phyloP scores from a whole-genome alignment of 2,329 filamentous ascomycete genomes.

The Aspergillus fumigatus region DNA sequence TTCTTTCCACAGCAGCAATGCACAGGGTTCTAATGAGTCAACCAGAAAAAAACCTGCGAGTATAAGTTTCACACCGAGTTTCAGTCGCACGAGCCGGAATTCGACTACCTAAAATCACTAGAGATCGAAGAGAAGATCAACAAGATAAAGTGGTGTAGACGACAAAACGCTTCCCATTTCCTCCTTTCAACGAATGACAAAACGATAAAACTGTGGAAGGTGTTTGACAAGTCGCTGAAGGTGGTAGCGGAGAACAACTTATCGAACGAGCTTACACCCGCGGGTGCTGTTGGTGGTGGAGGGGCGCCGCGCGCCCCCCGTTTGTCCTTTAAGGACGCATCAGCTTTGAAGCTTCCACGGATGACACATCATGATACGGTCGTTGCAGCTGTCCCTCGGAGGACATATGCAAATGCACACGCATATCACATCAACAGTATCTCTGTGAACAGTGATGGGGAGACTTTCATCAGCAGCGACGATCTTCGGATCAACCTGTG shows the following conservation, averaged over 20 bases:
- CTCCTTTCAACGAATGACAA: conserved; percentile 98
- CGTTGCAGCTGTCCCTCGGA: conserved; percentile 88
- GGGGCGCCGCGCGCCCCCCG: conserved; percentile 70
- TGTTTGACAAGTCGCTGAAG: conserved; percentile 98
- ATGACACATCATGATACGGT: conserved; percentile 98
- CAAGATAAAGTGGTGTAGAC: conserved; percentile 99
- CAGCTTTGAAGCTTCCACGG: conserved; percentile 86
- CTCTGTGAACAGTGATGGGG: conserved; percentile 98
- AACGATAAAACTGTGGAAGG: conserved; percentile 99
- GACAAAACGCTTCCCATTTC: conserved; percentile 98
- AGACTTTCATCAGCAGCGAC: conserved; percentile 98
- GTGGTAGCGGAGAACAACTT: conserved; percentile 99
- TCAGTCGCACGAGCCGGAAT: conserved; percentile 98
- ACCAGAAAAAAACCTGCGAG: conserved; percentile 98
- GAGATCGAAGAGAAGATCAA: conserved; percentile 99
- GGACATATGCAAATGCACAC: conserved; percentile 96
- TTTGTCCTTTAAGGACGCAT: conserved; percentile 71
- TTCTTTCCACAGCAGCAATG: conserved; percentile 3
- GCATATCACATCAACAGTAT: conserved; percentile 99
- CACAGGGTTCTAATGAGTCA: conserved; percentile 28
- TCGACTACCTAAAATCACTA: conserved; percentile 97
- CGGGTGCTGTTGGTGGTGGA: conserved; percentile 65
- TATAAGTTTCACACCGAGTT: conserved; percentile 99
- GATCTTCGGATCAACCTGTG: conserved; percentile 96
- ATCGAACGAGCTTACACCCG: conserved; percentile 85